Evolutionary conservation across 371 early-diverging fungal species (phyloP), one percentile per base, ranked within the genome.

Genomic region (Mucor lusitanicus): DNA sequence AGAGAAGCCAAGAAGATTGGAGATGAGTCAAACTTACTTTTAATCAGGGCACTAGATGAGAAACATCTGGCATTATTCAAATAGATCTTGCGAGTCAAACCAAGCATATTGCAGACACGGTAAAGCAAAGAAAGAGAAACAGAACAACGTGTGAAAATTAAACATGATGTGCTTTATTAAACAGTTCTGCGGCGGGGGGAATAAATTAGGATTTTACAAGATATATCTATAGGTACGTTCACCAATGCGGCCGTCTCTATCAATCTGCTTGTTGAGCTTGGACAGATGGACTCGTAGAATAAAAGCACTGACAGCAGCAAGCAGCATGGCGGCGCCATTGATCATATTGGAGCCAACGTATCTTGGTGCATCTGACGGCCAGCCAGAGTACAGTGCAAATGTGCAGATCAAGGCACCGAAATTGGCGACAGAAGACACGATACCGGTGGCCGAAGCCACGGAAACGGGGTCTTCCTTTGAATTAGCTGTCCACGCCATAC

Each of bases 401-500:
- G 83, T 82, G 69, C 78, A 78, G 0, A 80, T 69, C 25, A 82
- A 44, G 0, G 83, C 80, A 46, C 83, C 80, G 72, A 82, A 80
- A 55, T 82, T 82, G 48, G 79, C 83, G 23, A 82, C 64, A 0
- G 83, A 82, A 1, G 83, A 82, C 6, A 82, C 83, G 35, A 82
- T 78, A 25, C 83, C 83, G 0, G 83, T 82, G 0, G 80, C 83
- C 19, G 83, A 77, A 6, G 83, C 83, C 2, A 82, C 74, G 2
- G 75, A 67, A 1, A 80, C 74, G 9, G 78, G 72, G 40, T 74
- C 76, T 53, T 82, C 76, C 40, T 77, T 76, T 21, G 76, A 80
- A 62, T 82, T 82, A n/a, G 83, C 78, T 7, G 83, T 80, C 83
- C 83, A 82, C 19, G 83, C 80, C 83, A 82, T 82, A 54, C 77